Base-by-base conservation (phyloP, 2,329 filamentous ascomycete genomes). In the Coniella lustricola region DNA sequence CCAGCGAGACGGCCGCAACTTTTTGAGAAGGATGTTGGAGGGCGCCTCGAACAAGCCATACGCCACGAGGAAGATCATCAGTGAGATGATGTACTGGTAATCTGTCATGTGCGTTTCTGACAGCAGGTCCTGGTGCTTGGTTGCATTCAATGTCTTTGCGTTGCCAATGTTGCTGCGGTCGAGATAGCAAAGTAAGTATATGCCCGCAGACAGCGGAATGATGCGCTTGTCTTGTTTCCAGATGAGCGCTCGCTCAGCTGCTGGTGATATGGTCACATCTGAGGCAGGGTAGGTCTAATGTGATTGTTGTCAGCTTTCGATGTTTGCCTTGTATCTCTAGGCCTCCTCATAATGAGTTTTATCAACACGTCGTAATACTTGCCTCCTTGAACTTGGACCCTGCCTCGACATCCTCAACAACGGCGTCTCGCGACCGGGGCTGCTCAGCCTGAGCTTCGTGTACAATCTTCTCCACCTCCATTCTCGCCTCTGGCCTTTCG, bases 91-190 rank as follows among this genome's bases (percentile, higher is more conserved):
- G 61, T 78, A 85, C 56, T 84, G 70, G 56, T 72, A 69, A 44
- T 76, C 69, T 2, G 73, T 76, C 77, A 85, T 83, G 51, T 70
- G 56, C 0, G 81, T 80, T 57, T 79, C 72, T 12, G 71, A 67
- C 29, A 84, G 71, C 48, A 86, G 71, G 62, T 83, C 79, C 59
- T 85, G 67, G 33, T 71, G 62, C 0, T 73, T 74, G 7, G 76
- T 71, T 17, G 72, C 65, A 57, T 85, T 84, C 52, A 85, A 67
- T 13, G 83, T 76, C 64, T 79, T 82, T 36, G 80, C 79, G 60
- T 82, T 82, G 54, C 79, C 79, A 45, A 85, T 84, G 60, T 79
- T 79, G 14, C 72, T 73, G 13, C 73, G 65, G 58, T 80, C 77
- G n/a, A 81, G 64, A 54, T 77, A 79, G 57, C 74, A 77, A 13